Base-by-base conservation (phyloP, 768 basidiomycete genomes). In the Pluteus cervinus region DNA sequence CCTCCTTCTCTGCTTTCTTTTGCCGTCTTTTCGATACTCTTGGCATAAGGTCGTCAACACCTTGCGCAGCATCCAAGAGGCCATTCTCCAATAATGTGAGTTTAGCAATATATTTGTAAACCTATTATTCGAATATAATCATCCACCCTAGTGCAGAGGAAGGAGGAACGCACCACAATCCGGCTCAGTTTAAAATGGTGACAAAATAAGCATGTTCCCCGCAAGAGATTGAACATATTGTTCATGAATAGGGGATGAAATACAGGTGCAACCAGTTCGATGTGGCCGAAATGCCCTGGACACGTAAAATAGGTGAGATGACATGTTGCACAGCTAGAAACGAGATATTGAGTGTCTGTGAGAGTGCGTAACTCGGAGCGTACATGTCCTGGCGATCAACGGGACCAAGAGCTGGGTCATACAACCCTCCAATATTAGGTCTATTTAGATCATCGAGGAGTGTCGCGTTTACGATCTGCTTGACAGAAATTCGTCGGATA, bases 241-340 rank as follows among this genome's bases (percentile, higher is more conserved):
- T 73, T 69, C 80, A 98, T 90, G 62, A 98, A 99, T 25, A 99
- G 65, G 0, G 96, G 96, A 53, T 99, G 94, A 55, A 87, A 98
- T 2, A 98, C 89, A 10, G 96, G 93, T 12, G 86, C 76, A 14
- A 94, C 92, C 5, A 99, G 75, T 44, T 97, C 91, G 43, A 99
- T 94, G 60, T 98, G 96, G 15, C 96, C 96, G 62, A 86, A 99
- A 61, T 99, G 96, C 12, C 96, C 96, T 2, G 96, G 93, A 59
- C 96, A 99, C 42, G 84, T 83, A 65, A 84, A 98, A 54, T 91
- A 94, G 32, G 80, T 87, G 51, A 96, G 75, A 41, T 75, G 83
- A 57, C 96, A 99, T 61, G 96, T 96, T 45, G 85, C 69, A 58
- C 96, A 99, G 42, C 94, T 99, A 55, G 16, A 33, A 18, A 23